phyloP scores from a whole-genome alignment of 352 stramenopile species.

The Phytophthora quininea region DNA sequence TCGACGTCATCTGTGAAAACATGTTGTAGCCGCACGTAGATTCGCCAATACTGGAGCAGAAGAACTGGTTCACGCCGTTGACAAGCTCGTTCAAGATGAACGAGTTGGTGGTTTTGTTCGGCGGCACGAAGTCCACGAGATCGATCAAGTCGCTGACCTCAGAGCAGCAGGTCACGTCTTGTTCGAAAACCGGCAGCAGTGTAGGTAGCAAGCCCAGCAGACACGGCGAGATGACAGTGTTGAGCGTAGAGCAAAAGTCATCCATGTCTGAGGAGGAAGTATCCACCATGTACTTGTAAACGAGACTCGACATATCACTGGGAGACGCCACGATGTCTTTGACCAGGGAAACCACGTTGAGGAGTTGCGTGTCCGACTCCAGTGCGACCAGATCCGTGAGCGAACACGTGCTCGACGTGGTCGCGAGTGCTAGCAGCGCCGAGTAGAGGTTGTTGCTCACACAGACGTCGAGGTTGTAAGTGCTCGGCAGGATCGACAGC shows the following conservation, averaged over 20 bases:
- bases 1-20: slow-evolving; percentile 51
- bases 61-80: slow-evolving; percentile 53
- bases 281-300: slow-evolving; percentile 50
- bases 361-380: slow-evolving; percentile 34
- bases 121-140: slow-evolving; percentile 46
- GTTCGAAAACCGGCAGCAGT: slow-evolving; percentile 31
- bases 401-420: slow-evolving; percentile 34
- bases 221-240: slow-evolving; percentile 46
- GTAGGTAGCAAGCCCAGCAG: slow-evolving; percentile 32
- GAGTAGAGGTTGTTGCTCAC: slow-evolving; percentile 47
- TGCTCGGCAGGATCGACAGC: slow-evolving; percentile 38
- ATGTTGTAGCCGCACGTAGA: slow-evolving; percentile 45
- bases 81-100: slow-evolving; percentile 56
- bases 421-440: slow-evolving; percentile 31
- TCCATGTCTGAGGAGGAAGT: slow-evolving; percentile 40
- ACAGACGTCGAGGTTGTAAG: slow-evolving; percentile 47
- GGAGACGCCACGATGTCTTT: slow-evolving; percentile 41
- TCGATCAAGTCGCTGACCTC: slow-evolving; percentile 54
- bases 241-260: slow-evolving; percentile 45
- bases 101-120: slow-evolving; percentile 39
- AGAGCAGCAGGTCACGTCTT: slow-evolving; percentile 47
- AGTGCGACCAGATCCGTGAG: slow-evolving; percentile 35
- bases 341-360: slow-evolving; percentile 29
- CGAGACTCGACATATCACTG: slow-evolving; percentile 36
- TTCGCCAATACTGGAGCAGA: slow-evolving; percentile 43